These are phyloP conservation scores for Avena atlantica DNA, from an alignment of 176 grass and related monocot species.

Conservation along the genomic window DNA sequence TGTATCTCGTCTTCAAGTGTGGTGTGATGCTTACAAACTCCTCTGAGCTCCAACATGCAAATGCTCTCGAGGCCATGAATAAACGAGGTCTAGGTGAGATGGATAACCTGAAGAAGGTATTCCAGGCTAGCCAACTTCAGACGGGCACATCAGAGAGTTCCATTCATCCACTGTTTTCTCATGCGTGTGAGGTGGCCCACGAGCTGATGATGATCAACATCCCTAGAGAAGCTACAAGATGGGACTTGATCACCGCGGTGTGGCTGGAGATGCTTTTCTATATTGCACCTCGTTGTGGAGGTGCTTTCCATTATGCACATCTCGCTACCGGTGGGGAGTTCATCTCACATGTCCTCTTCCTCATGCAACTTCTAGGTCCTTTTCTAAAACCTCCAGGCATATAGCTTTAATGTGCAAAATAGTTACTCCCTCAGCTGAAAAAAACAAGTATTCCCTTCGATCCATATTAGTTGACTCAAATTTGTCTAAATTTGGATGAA, in stretches of 20 bases:
- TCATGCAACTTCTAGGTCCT: neutral
- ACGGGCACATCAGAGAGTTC: neutral
- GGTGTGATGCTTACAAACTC: neutral
- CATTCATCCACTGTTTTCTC: neutral
- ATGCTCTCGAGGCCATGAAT: neutral
- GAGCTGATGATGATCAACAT: neutral
- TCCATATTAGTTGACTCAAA: no score
- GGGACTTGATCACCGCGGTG: neutral
- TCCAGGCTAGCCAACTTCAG: neutral
- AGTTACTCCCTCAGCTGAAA: no score
- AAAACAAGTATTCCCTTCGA: no score
- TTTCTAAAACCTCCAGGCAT: neutral
- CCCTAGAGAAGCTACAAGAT: neutral
- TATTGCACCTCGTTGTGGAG: neutral
- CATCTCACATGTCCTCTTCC: neutral
- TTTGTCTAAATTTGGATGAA: no score
- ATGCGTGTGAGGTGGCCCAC: neutral
- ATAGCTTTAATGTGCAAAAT: no score
- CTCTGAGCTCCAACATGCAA: neutral
- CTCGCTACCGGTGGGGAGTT: neutral
- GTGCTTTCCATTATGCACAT: neutral
- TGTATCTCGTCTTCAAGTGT: slow-evolving; percentile 7
- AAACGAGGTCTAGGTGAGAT: neutral
- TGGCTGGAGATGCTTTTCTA: slow-evolving; percentile 6
- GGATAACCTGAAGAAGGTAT: neutral